These are phyloP conservation scores for Nidula niveotomentosa DNA, from an alignment of 1,284 basidiomycete species.

Conservation along the genomic window DNA sequence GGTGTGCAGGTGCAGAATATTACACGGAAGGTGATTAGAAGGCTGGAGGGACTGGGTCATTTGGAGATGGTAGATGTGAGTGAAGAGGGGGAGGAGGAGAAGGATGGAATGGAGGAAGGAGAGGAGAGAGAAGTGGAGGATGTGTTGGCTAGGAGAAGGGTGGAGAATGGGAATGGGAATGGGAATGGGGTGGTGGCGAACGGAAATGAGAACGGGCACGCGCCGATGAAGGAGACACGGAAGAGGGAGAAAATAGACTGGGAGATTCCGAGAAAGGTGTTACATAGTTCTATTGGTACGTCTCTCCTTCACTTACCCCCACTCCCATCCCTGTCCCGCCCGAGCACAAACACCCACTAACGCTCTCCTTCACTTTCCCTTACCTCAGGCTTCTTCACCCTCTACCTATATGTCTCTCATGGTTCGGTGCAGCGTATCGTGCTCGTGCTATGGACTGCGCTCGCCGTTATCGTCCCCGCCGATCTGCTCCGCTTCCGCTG, in stretches of 20 bases:
- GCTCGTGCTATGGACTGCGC: conserved; percentile 60
- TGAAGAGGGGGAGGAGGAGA: conserved; percentile 4
- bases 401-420: conserved; percentile 71
- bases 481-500: conserved; percentile 81
- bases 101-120: conserved; percentile 20
- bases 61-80: conserved; percentile 13
- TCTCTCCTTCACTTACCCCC: conserved; percentile 10
- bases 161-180: conserved; percentile 4
- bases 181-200: conserved; percentile 11
- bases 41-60: conserved; percentile 38
- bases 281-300: conserved; percentile 91
- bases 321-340: background rate
- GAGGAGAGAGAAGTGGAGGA: conserved; percentile 19
- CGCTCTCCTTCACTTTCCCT: too few species aligned
- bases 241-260: conserved; percentile 45
- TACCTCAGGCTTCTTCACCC: conserved; percentile 75
- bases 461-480: conserved; percentile 72
- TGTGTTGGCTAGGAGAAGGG: conserved; percentile 6
- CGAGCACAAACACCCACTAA: too few species aligned
- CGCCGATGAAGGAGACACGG: conserved; percentile 3
- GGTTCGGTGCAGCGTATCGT: conserved; percentile 61
- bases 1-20: conserved; percentile 41
- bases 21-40: conserved; percentile 42
- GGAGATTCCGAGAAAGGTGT: conserved; percentile 90
- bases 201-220: conserved; percentile 5